Base-by-base conservation (phyloP, 148 eudicot species). In the Diospyros lotus region DNA sequence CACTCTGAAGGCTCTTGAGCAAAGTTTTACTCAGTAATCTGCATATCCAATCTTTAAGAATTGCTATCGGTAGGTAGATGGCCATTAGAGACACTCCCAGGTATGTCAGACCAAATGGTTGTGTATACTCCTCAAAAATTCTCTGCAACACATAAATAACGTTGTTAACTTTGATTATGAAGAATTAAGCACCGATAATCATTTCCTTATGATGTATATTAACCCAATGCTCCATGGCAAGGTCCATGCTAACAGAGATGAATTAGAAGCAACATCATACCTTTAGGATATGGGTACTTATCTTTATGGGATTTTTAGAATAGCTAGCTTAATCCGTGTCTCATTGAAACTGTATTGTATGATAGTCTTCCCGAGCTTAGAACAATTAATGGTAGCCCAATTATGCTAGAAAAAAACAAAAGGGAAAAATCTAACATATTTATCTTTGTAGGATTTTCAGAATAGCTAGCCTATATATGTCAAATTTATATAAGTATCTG, bases 71-170 rank as follows among this genome's bases (percentile, higher is more conserved):
- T 28, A 84, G 76, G 62, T 81, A 78, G 66, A 84, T 78, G 64
- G 72, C 80, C 87, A 84, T 81, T 28, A 84, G 82, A 58, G 87
- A 84, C 53, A 78, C 64, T 0, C 87, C 87, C 59, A 84, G 68
- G 65, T 81, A 81, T 5, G 87, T 81, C 62, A 84, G 62, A 42
- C 80, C 82, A 73, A 81, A 84, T 68, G 87, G 87, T 9, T 84
- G 87, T 58, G 71, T 65, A 76, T 81, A 84, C 79, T 81, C 80
- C 72, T 56, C 50, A 76, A 84, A 84, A 46, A 84, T 84, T 76
- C 79, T 81, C 87, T 84, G 87, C 79, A 75, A 68, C 58, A 53
- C 69, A 55, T 53, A 3, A 50, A 9, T 11, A 64, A 14, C 28
- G 28, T 28, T 64, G 62, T 58, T 52, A 53, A 53, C 3, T 17